Conservation (phyloP, 2,329 filamentous ascomycete species). For the Trichoderma brevicompactum region DNA sequence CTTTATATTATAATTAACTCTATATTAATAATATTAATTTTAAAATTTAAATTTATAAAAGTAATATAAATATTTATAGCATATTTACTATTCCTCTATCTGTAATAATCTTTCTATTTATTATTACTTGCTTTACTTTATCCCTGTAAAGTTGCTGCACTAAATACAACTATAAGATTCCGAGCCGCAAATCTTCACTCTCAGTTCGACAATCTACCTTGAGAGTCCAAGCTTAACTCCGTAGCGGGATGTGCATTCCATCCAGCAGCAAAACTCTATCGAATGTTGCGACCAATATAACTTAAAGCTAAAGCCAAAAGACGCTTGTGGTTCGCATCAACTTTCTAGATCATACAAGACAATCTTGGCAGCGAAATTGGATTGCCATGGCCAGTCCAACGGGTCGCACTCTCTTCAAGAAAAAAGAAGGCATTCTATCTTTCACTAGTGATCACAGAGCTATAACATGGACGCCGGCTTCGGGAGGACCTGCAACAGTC, state of each 20-base stretch:
- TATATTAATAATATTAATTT: too few species aligned
- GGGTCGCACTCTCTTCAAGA: slow-evolving; percentile 83
- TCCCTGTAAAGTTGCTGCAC: background rate
- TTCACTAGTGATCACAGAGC: slow-evolving; percentile 73
- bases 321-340: background rate
- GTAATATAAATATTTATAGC: too few species aligned
- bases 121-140: too few species aligned
- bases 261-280: background rate
- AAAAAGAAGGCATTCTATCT: slow-evolving; percentile 86
- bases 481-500: slow-evolving; percentile 66
- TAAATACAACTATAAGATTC: background rate
- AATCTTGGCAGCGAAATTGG: background rate
- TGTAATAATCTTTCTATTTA: too few species aligned
- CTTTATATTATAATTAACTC: too few species aligned
- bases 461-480: slow-evolving; percentile 80
- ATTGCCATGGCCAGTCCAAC: slow-evolving; percentile 61
- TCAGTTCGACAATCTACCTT: too few species aligned
- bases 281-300: background rate
- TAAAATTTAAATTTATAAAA: too few species aligned
- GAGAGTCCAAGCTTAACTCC: too few species aligned
- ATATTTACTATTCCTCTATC: too few species aligned
- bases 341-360: background rate
- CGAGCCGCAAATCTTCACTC: too few species aligned
- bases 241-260: background rate
- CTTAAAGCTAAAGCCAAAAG: background rate